These are phyloP conservation scores for Talaromyces piceae DNA, from an alignment of 2,329 filamentous ascomycete species.

Conservation along the genomic window DNA sequence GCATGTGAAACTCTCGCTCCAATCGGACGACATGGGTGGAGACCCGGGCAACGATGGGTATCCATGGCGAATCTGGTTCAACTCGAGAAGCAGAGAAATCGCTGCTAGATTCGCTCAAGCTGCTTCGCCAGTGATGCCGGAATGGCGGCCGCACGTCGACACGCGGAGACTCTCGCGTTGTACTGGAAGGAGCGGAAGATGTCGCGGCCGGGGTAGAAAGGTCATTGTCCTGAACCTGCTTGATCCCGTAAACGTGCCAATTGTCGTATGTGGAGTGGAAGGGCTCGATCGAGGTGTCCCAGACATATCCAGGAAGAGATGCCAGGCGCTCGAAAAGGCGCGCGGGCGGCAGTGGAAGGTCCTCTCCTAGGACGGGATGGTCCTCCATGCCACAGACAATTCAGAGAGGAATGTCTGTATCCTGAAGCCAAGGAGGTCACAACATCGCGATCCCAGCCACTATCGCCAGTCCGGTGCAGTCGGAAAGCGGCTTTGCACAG, in stretches of 20 bases:
- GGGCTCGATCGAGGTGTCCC: slow-evolving; percentile 56
- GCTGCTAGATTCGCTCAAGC: slow-evolving; percentile 45
- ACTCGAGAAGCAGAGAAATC: slow-evolving; percentile 33
- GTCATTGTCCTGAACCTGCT: slow-evolving; percentile 48
- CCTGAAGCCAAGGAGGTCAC: neutral
- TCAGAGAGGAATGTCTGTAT: slow-evolving; percentile 1
- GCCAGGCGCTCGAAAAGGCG: slow-evolving; percentile 65
- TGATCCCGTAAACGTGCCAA: slow-evolving; percentile 65
- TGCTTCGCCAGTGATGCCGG: slow-evolving; percentile 42
- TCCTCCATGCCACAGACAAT: slow-evolving; percentile 17
- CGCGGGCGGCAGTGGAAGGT: slow-evolving; percentile 51
- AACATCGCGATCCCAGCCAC: neutral
- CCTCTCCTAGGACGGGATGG: slow-evolving; percentile 35
- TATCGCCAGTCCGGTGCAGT: neutral
- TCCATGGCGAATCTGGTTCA: slow-evolving; percentile 40
- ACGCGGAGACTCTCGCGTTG: slow-evolving; percentile 37
- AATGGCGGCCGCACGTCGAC: slow-evolving; percentile 34
- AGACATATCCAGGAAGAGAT: slow-evolving; percentile 66
- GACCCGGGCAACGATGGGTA: slow-evolving; percentile 69
- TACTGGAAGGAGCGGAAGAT: slow-evolving; percentile 36
- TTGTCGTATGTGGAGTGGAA: slow-evolving; percentile 69
- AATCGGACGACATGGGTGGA: slow-evolving; percentile 76
- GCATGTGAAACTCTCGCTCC: slow-evolving; percentile 80
- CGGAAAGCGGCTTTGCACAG: neutral
- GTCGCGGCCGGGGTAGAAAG: slow-evolving; percentile 41